Conservation (phyloP, 176 grass and related monocot species). For the Urochloa ruziziensis region DNA sequence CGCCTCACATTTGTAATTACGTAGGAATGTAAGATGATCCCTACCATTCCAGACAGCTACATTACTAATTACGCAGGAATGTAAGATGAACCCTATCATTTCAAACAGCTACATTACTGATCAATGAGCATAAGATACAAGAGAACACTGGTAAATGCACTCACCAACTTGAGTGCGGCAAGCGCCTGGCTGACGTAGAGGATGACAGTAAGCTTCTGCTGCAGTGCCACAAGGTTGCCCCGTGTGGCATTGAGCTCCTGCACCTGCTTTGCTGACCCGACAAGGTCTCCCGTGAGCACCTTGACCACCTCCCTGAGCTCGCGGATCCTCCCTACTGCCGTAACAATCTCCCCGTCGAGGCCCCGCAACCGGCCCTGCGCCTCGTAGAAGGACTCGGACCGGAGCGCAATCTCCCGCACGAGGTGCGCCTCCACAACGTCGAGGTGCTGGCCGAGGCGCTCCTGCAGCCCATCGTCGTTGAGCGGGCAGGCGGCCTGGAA, state of each 20-base stretch:
- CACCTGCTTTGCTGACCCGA: constrained; percentile 68
- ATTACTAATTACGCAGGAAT: constrained; percentile 11
- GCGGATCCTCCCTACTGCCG: constrained; percentile 75
- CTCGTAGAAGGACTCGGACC: constrained; percentile 89
- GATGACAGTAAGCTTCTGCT: constrained; percentile 95
- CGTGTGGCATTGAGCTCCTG: constrained; percentile 87
- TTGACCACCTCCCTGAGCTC: constrained; percentile 69
- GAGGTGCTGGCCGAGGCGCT: constrained; percentile 81
- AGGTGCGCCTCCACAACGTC: constrained; percentile 89
- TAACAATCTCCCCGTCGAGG: constrained; percentile 79
- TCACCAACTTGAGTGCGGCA: constrained; percentile 78
- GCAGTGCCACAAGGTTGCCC: constrained; percentile 66
- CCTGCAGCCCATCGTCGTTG: constrained; percentile 65
- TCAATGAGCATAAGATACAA: constrained; percentile 17
- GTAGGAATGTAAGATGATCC: background rate
- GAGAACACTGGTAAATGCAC: background rate
- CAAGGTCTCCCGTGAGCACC: constrained; percentile 77
- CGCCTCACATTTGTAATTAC: background rate
- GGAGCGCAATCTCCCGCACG: constrained; percentile 77
- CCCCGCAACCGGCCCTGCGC: constrained; percentile 70
- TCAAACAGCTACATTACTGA: constrained; percentile 7
- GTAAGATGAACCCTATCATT: background rate
- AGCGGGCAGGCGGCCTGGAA: constrained; percentile 84
- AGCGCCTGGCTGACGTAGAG: constrained; percentile 87
- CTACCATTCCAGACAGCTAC: background rate